Evolutionary conservation across 2,329 filamentous ascomycete species (phyloP).

Genomic region (Aspergillus floridensis): DNA sequence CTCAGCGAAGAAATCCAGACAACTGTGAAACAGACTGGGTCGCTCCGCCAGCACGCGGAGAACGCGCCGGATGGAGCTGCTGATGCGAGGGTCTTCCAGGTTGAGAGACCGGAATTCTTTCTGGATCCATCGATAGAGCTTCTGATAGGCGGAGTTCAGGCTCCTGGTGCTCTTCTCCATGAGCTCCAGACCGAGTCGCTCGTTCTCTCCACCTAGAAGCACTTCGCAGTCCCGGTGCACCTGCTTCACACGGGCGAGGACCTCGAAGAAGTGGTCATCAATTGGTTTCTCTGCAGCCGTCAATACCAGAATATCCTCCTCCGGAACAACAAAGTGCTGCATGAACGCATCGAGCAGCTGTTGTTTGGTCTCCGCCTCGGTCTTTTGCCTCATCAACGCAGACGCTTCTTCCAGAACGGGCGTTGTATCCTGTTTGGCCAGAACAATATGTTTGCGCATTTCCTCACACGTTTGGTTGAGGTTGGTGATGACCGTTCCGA

Average conservation of each 20-base stretch:
- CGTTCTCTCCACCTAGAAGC: slow-evolving; percentile 83
- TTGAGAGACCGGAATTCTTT: slow-evolving; percentile 89
- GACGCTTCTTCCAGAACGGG: slow-evolving; percentile 76
- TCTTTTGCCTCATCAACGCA: slow-evolving; percentile 68
- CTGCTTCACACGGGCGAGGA: slow-evolving; percentile 75
- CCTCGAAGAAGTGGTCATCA: slow-evolving; percentile 77
- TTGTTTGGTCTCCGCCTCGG: slow-evolving; percentile 75
- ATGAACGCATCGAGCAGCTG: slow-evolving; percentile 73
- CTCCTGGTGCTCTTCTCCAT: slow-evolving; percentile 88
- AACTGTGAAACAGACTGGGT: slow-evolving; percentile 87
- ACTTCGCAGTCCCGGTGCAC: slow-evolving; percentile 88
- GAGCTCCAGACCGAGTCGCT: slow-evolving; percentile 81
- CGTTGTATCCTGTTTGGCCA: slow-evolving; percentile 71
- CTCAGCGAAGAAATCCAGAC: slow-evolving; percentile 88
- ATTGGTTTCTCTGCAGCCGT: slow-evolving; percentile 79
- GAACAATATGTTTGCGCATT: slow-evolving; percentile 73
- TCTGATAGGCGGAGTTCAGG: slow-evolving; percentile 87
- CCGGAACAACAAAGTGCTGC: slow-evolving; percentile 78
- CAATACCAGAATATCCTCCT: slow-evolving; percentile 72
- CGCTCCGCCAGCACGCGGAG: slow-evolving; percentile 84
- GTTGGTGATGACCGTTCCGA: slow-evolving; percentile 72
- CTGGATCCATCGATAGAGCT: slow-evolving; percentile 93
- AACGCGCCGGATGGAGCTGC: slow-evolving; percentile 75
- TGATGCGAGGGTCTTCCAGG: slow-evolving; percentile 91
- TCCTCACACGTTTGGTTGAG: slow-evolving; percentile 77